Conservation (phyloP, 1,284 basidiomycete species). For the Sphagnurus paluster region DNA sequence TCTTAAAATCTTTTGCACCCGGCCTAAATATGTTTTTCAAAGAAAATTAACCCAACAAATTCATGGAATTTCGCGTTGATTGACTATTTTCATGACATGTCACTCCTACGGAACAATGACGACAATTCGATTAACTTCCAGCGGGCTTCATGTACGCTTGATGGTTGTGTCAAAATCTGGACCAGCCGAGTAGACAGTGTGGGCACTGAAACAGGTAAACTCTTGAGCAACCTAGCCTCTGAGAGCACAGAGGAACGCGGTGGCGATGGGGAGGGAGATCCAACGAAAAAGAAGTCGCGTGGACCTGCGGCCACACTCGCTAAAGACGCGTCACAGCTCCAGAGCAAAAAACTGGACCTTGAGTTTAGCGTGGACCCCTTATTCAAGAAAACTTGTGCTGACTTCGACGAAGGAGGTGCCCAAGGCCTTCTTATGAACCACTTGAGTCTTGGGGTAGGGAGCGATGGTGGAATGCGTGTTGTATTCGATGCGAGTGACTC, state of each 20-base stretch:
- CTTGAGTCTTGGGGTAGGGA: constrained; percentile 71
- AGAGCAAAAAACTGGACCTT: constrained; percentile 90
- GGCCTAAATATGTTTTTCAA: constrained; percentile 12
- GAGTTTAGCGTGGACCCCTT: constrained; percentile 97
- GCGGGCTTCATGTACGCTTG: constrained; percentile 95
- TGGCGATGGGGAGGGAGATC: constrained; percentile 18
- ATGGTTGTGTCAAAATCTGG: constrained; percentile 99
- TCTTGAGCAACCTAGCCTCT: constrained; percentile 87
- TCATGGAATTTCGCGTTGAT: constrained; percentile 99
- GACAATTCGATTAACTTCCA: constrained; percentile 99
- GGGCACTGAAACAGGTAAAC: constrained; percentile 94
- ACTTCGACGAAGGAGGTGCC: constrained; percentile 98
- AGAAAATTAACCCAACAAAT: constrained; percentile 99
- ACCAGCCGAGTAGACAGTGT: constrained; percentile 97
- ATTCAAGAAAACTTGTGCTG: constrained; percentile 97
- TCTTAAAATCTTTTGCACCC: constrained; percentile 1
- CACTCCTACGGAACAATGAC: constrained; percentile 86
- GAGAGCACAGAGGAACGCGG: constrained; percentile 66
- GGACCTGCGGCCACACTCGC: constrained; percentile 82
- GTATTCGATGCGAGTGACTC: constrained; percentile 98
- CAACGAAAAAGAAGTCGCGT: constrained; percentile 65
- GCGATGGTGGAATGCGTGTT: constrained; percentile 83
- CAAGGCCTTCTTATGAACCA: constrained; percentile 95
- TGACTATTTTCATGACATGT: constrained; percentile 99
- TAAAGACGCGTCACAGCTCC: constrained; percentile 79